Evolutionary conservation across 257 asterid species (phyloP).

Genomic region (Thymus mandschuricus): DNA sequence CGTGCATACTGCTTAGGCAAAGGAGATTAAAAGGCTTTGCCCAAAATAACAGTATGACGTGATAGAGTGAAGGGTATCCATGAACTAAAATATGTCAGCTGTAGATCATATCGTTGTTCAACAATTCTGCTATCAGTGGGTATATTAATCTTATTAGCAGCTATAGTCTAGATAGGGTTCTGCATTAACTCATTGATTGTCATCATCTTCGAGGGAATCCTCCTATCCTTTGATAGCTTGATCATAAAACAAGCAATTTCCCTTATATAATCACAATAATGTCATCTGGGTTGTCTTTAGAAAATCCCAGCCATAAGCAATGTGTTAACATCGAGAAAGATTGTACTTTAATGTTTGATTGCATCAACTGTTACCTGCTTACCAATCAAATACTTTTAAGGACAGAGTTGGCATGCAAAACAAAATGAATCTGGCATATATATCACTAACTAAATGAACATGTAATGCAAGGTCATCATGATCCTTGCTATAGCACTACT

Average conservation of each 20-base stretch:
- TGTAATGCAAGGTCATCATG: too few relatives aligned
- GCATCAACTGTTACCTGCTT: too few relatives aligned
- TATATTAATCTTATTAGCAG: background rate
- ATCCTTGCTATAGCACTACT: too few relatives aligned
- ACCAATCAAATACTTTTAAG: too few relatives aligned
- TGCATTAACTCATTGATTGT: conserved; percentile 3
- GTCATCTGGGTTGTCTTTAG: background rate
- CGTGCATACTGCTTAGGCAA: background rate
- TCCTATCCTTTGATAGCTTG: background rate
- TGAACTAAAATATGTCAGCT: conserved; percentile 4
- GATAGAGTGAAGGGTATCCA: too few relatives aligned
- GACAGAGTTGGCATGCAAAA: background rate
- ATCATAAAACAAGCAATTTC: background rate
- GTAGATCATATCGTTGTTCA: background rate
- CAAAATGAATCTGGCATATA: background rate
- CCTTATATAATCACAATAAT: background rate
- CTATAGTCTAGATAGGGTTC: conserved; percentile 2
- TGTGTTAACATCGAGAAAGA: background rate
- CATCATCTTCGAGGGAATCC: background rate
- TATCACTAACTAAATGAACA: background rate
- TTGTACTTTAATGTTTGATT: too few relatives aligned
- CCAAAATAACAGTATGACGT: conserved; percentile 15
- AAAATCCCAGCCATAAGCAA: background rate
- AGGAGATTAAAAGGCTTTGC: conserved; percentile 12
- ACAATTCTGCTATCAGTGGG: background rate